Percentiles rank a stretch among this genome's conserved stretches.
phyloP scores from a whole-genome alignment of 495 filamentous ascomycete genomes.

The Penicilliopsis zonata region DNA sequence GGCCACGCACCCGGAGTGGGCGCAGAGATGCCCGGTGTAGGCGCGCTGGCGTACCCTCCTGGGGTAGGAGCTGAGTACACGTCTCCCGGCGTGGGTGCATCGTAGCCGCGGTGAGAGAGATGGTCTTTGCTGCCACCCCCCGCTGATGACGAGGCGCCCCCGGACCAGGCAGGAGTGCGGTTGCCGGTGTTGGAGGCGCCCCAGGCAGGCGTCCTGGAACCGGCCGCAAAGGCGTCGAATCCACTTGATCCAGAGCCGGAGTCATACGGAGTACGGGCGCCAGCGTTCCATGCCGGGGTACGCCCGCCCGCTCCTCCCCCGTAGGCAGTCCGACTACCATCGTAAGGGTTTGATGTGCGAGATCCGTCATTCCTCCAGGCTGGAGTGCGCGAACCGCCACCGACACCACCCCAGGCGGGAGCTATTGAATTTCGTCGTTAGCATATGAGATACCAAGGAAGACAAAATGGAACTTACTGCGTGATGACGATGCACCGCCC shows the following conservation, averaged over 20 bases:
- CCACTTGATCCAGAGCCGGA: constrained; percentile 42
- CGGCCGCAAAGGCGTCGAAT: constrained; percentile 59
- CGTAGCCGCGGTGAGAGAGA: constrained; percentile 47
- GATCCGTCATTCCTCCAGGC: constrained; percentile 64
- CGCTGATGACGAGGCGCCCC: constrained; percentile 6
- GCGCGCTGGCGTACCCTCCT: constrained; percentile 40
- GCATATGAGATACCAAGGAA: neutral
- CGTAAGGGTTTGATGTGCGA: constrained; percentile 67
- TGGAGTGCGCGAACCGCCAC: constrained; percentile 52
- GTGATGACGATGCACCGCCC: constrained; percentile 35
- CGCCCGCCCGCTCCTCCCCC: constrained; percentile 37
- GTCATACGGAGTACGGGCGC: constrained; percentile 63
- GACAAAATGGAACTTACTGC: constrained; percentile 36
- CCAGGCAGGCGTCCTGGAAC: constrained; percentile 67
- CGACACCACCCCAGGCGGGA: constrained; percentile 48
- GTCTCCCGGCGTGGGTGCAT: constrained; percentile 70
- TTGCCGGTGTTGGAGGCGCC: constrained; percentile 37
- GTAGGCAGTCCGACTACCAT: constrained; percentile 66
- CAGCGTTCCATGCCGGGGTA: constrained; percentile 45
- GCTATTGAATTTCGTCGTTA: constrained; percentile 22
- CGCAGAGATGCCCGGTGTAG: constrained; percentile 62
- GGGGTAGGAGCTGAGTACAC: constrained; percentile 42
- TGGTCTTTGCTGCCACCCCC: constrained; percentile 30
- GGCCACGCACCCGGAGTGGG: constrained; percentile 68
- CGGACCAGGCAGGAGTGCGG: constrained; percentile 41